Conservation (phyloP, 768 basidiomycete species). For the Mycena amicta region DNA sequence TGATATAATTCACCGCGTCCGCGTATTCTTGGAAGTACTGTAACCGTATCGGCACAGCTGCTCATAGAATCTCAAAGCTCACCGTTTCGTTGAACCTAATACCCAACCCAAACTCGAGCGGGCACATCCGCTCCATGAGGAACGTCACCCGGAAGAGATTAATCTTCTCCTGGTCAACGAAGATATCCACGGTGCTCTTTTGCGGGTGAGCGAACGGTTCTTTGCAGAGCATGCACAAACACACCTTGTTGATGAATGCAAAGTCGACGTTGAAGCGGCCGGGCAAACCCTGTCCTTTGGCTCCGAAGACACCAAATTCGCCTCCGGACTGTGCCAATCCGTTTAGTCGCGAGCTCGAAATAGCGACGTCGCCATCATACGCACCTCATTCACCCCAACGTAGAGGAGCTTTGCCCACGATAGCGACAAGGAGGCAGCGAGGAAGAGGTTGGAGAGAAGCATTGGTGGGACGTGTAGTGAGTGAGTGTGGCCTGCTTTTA, state of each 20-base stretch:
- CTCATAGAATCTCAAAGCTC: slow-evolving; percentile 1
- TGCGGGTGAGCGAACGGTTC: no score
- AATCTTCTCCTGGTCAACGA: slow-evolving; percentile 50
- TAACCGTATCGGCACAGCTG: background rate
- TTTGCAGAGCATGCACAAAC: no score
- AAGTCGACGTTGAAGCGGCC: slow-evolving; percentile 46
- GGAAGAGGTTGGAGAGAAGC: background rate
- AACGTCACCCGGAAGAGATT: slow-evolving; percentile 54
- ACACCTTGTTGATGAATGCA: slow-evolving; percentile 51
- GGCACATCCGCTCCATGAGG: slow-evolving; percentile 50
- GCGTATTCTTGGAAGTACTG: slow-evolving; percentile 48
- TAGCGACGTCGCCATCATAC: background rate
- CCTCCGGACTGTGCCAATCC: slow-evolving; percentile 42
- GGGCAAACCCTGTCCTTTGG: slow-evolving; percentile 43
- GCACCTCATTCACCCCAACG: slow-evolving; percentile 49
- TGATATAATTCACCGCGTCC: slow-evolving; percentile 48
- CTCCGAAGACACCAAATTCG: slow-evolving; percentile 47
- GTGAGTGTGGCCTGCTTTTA: background rate
- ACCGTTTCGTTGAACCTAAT: slow-evolving; percentile 49
- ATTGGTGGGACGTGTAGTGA: slow-evolving; percentile 1
- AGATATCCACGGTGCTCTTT: slow-evolving; percentile 47
- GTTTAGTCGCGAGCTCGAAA: background rate
- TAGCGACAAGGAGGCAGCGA: slow-evolving; percentile 3
- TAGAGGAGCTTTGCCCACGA: slow-evolving; percentile 40
- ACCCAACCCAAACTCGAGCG: slow-evolving; percentile 41